Evolutionary conservation across 1,139 yeast species (phyloP).

Genomic region (Pichia sp.): DNA sequence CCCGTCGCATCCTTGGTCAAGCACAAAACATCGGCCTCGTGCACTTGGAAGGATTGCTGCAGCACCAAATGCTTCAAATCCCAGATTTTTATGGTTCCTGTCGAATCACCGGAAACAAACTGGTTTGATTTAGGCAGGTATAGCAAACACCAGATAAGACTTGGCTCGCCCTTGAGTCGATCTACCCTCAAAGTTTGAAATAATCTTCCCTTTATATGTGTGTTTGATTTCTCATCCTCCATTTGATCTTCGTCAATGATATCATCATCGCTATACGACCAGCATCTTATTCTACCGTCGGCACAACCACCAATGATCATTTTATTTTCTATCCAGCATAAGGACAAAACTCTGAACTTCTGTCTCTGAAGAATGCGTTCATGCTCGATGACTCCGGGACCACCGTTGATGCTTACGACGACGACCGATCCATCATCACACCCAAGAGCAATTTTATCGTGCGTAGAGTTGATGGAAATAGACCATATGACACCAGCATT

Average conservation of each 20-base stretch:
- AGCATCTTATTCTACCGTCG: slow-evolving; percentile 85
- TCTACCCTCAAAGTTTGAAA: slow-evolving; percentile 49
- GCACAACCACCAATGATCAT: slow-evolving; percentile 87
- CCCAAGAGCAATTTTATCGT: slow-evolving; percentile 75
- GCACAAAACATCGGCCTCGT: slow-evolving; percentile 88
- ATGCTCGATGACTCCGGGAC: slow-evolving; percentile 76
- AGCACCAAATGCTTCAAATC: slow-evolving; percentile 72
- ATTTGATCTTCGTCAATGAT: not conserved
- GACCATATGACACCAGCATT: slow-evolving; percentile 96
- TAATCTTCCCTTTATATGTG: slow-evolving; percentile 26
- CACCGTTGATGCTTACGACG: slow-evolving; percentile 76
- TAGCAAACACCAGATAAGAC: slow-evolving; percentile 75
- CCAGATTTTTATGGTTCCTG: slow-evolving; percentile 93
- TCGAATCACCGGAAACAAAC: slow-evolving; percentile 91
- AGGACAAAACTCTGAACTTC: slow-evolving; percentile 72
- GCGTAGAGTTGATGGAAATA: slow-evolving; percentile 59
- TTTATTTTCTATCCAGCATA: slow-evolving; percentile 68
- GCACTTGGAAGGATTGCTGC: slow-evolving; percentile 75
- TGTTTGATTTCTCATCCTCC: slow-evolving; percentile 11
- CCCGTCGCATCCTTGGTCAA: slow-evolving; percentile 61
- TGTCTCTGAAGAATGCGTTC: slow-evolving; percentile 76
- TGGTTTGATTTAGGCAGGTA: slow-evolving; percentile 61
- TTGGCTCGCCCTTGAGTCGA: slow-evolving; percentile 54
- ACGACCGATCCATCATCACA: slow-evolving; percentile 95
- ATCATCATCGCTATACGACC: slow-evolving; percentile 43